Percentiles rank a stretch among this genome's conserved stretches.
phyloP scores from a whole-genome alignment of 805 yeast species.

The Pichia manshurica region DNA sequence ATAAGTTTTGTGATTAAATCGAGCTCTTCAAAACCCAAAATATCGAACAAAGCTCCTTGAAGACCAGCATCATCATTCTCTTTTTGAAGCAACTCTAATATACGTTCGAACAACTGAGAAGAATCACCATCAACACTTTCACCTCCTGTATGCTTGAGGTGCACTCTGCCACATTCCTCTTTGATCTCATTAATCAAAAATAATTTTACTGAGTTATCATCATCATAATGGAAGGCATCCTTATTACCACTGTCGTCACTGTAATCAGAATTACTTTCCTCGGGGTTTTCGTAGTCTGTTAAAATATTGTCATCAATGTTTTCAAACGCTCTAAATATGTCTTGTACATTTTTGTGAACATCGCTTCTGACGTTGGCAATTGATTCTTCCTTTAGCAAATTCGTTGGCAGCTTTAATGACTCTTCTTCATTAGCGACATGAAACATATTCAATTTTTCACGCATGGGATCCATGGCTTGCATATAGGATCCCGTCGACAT shows the following conservation, averaged over 20 bases:
- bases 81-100: slow-evolving; percentile 31
- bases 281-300: slow-evolving; percentile 12
- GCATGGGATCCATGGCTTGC: slow-evolving; percentile 72
- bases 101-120: slow-evolving; percentile 22
- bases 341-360: slow-evolving; percentile 20
- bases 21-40: slow-evolving; percentile 80
- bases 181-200: slow-evolving; percentile 19
- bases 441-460: slow-evolving; percentile 39
- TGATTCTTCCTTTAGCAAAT: slow-evolving; percentile 28
- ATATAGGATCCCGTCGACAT: slow-evolving; percentile 69
- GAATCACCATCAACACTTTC: slow-evolving; percentile 5
- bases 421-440: slow-evolving; percentile 23
- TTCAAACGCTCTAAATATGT: slow-evolving; percentile 29
- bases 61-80: slow-evolving; percentile 49
- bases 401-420: slow-evolving; percentile 25
- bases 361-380: slow-evolving; percentile 23
- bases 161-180: slow-evolving; percentile 23
- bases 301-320: slow-evolving; percentile 22
- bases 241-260: slow-evolving; percentile 6
- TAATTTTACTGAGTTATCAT: slow-evolving; percentile 9
- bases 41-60: slow-evolving; percentile 70
- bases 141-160: slow-evolving; percentile 25
- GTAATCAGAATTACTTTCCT: slow-evolving; percentile 4
- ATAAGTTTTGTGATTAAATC: slow-evolving; percentile 67
- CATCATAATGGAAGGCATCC: slow-evolving; percentile 2